Conservation (phyloP, 1,284 basidiomycete genomes). For the Puccinia hordei region DNA sequence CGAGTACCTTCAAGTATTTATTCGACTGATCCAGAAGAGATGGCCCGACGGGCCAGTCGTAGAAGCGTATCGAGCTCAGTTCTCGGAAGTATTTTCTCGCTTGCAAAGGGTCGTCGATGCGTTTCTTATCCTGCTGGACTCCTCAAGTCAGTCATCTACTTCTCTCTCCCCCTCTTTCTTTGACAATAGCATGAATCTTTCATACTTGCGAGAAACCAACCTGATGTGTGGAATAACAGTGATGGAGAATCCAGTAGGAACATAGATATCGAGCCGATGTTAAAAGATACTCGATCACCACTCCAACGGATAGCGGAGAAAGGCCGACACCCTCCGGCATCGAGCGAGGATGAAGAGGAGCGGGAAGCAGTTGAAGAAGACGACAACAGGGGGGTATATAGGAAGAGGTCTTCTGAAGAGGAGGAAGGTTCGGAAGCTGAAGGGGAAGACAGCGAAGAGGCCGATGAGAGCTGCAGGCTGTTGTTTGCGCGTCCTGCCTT, state of each 20-base stretch:
- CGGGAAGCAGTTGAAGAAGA: not conserved
- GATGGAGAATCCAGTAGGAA: slow-evolving; percentile 1
- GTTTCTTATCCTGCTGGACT: slow-evolving; percentile 9
- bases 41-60: not conserved
- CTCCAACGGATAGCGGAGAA: slow-evolving; percentile 19
- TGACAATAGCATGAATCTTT: not conserved
- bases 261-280: slow-evolving; percentile 8
- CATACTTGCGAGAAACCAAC: not conserved
- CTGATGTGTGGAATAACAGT: not conserved
- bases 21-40: not conserved
- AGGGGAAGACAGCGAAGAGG: not conserved
- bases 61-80: slow-evolving; percentile 26
- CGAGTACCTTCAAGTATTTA: not conserved
- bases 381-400: not conserved
- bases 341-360: not conserved
- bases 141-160: not conserved
- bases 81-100: slow-evolving; percentile 23
- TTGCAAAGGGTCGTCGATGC: slow-evolving; percentile 6
- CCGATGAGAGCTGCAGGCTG: not conserved
- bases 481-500: not conserved
- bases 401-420: not conserved
- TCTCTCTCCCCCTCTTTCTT: not conserved
- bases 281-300: slow-evolving; percentile 12
- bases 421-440: not conserved
- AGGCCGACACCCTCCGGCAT: not conserved